Percentiles rank a stretch among this genome's conserved stretches.
Evolutionary conservation across 2,329 filamentous ascomycete species (phyloP).

Genomic region (Pseudocercospora eumusae): DNA sequence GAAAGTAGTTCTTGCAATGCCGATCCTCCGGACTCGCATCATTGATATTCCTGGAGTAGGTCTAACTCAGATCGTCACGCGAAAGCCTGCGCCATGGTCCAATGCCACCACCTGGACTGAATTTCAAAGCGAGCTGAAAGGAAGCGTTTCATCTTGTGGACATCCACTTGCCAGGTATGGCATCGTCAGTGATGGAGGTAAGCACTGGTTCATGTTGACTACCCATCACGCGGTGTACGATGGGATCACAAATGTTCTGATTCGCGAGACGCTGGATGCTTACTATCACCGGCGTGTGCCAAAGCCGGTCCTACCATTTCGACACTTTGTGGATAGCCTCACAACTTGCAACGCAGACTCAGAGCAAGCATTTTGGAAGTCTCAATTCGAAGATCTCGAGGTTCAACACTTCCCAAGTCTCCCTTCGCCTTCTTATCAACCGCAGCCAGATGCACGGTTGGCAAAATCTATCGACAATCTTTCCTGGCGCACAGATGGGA

Average conservation of each 20-base stretch:
- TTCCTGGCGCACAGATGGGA: conserved; percentile 19
- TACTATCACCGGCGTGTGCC: neutral
- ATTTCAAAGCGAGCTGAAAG: conserved; percentile 30
- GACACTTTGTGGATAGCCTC: conserved; percentile 42
- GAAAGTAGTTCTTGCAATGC: conserved; percentile 35
- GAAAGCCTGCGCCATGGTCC: conserved; percentile 14
- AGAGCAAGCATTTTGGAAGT: conserved; percentile 41
- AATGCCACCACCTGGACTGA: conserved; percentile 40
- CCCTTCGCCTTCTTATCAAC: conserved; percentile 29
- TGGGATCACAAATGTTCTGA: conserved; percentile 42
- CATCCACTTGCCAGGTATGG: conserved; percentile 7
- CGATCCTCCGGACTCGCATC: conserved; percentile 44
- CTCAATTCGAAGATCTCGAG: conserved; percentile 33
- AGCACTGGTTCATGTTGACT: conserved; percentile 6
- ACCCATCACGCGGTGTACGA: conserved; percentile 47
- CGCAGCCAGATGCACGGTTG: conserved; percentile 33
- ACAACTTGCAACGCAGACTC: conserved; percentile 26
- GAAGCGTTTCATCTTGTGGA: neutral
- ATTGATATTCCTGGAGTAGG: conserved; percentile 11
- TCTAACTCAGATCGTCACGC: conserved; percentile 30
- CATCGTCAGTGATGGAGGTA: neutral
- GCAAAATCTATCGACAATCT: conserved; percentile 23
- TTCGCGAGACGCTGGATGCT: conserved; percentile 37
- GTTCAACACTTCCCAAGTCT: conserved; percentile 41
- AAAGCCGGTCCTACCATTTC: conserved; percentile 19